Evolutionary conservation across 495 filamentous ascomycete species (phyloP).

Genomic region (Hypoxylon cercidicola): DNA sequence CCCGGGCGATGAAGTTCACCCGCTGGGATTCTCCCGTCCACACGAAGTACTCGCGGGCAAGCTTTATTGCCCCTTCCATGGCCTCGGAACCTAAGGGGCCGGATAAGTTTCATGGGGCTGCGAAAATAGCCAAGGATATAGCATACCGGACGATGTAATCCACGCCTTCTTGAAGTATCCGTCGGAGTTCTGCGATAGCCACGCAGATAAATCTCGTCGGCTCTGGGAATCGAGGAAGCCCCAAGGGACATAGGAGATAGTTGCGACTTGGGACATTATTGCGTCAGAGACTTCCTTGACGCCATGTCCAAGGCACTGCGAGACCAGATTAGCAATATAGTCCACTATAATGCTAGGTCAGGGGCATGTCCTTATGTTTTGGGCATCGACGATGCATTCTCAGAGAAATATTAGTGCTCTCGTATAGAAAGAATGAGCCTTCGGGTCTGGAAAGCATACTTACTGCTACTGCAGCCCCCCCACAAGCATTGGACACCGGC

Average conservation of each 20-base stretch:
- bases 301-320: slow-evolving; percentile 58
- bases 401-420: not conserved
- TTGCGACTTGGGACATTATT: slow-evolving; percentile 45
- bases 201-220: slow-evolving; percentile 47
- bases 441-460: not conserved
- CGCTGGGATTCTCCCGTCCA: slow-evolving; percentile 58
- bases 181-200: slow-evolving; percentile 55
- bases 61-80: slow-evolving; percentile 75
- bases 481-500: slow-evolving; percentile 55
- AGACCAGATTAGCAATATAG: not conserved
- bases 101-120: not conserved
- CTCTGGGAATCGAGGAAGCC: slow-evolving; percentile 52
- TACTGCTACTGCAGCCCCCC: slow-evolving; percentile 64
- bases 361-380: not conserved
- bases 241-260: slow-evolving; percentile 53
- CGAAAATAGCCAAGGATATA: not conserved
- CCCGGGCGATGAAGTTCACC: slow-evolving; percentile 71
- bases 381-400: not conserved
- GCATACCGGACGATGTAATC: slow-evolving; percentile 36
- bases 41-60: slow-evolving; percentile 74
- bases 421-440: not conserved
- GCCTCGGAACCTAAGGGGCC: slow-evolving; percentile 70
- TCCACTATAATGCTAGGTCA: not conserved
- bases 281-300: slow-evolving; percentile 53
- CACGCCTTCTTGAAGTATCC: slow-evolving; percentile 57